These are phyloP conservation scores for Ophiocytium majus DNA, from an alignment of 352 stramenopile genomes.

Conservation along the genomic window DNA sequence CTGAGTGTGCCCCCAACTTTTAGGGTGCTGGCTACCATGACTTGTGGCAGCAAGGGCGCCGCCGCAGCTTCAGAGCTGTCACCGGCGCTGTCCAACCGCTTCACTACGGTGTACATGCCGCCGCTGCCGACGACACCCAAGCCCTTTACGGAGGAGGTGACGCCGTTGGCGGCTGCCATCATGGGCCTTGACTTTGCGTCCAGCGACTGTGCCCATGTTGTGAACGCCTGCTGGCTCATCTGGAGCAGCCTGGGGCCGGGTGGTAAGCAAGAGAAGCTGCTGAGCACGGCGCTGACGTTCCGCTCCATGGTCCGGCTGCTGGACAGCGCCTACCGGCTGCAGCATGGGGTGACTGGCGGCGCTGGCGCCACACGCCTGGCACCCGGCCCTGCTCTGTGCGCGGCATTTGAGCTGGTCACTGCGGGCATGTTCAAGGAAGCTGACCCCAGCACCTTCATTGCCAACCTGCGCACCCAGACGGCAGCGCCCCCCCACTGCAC, in stretches of 20 bases:
- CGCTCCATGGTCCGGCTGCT: constrained; percentile 14
- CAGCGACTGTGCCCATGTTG: too few species aligned
- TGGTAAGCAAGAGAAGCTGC: constrained; percentile 15
- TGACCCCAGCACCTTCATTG: neutral
- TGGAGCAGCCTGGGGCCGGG: too few species aligned
- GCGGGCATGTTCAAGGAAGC: neutral
- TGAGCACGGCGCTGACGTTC: constrained; percentile 3
- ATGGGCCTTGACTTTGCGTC: neutral
- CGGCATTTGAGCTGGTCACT: neutral
- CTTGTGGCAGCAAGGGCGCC: neutral
- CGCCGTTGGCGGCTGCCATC: constrained; percentile 8
- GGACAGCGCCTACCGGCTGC: constrained; percentile 24
- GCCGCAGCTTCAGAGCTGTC: too few species aligned
- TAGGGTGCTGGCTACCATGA: constrained; percentile 22
- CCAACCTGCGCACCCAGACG: too few species aligned
- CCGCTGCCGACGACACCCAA: neutral
- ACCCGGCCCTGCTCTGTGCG: neutral
- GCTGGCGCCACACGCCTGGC: neutral
- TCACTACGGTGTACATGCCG: constrained; percentile 25
- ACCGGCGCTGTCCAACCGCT: constrained; percentile 23
- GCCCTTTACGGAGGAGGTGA: neutral
- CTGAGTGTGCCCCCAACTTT: constrained; percentile 18
- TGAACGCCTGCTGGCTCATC: too few species aligned
- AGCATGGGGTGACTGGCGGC: neutral
- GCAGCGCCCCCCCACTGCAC: too few species aligned